Conservation (phyloP, 2,329 filamentous ascomycete species). For the Albifimbria verrucaria region DNA sequence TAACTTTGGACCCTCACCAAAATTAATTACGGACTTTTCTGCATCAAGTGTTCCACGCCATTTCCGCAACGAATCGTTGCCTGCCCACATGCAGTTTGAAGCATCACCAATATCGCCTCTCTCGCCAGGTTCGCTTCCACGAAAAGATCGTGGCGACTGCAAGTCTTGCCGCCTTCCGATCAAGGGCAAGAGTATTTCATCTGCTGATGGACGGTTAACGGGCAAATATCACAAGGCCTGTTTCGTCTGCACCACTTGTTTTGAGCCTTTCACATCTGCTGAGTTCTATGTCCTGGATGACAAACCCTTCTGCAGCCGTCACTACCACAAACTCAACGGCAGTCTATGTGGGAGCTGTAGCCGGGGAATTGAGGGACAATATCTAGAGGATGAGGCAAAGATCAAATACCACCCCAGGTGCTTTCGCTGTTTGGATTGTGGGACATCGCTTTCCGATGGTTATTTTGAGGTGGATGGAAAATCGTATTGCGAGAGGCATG, state of each 20-base stretch:
- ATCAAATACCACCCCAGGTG: constrained; percentile 86
- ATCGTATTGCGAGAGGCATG: constrained; percentile 85
- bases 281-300: constrained; percentile 92
- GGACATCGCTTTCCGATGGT: constrained; percentile 69
- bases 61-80: not conserved
- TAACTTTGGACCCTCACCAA: constrained; percentile 3
- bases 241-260: constrained; percentile 86
- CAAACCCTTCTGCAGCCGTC: constrained; percentile 82
- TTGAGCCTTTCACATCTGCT: constrained; percentile 74
- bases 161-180: constrained; percentile 78
- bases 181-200: constrained; percentile 87
- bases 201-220: constrained; percentile 85
- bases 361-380: constrained; percentile 87
- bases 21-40: constrained; percentile 1
- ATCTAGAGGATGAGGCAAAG: constrained; percentile 74
- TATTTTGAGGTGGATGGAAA: constrained; percentile 85
- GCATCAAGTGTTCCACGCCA: not conserved
- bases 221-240: constrained; percentile 94
- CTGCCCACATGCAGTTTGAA: not conserved
- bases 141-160: constrained; percentile 63
- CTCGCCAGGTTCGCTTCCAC: constrained; percentile 16
- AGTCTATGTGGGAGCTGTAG: constrained; percentile 80
- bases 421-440: constrained; percentile 80
- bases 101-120: not conserved
- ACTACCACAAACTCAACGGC: constrained; percentile 89